A percentile compares a stretch with the other conserved stretches of the same genome.
phyloP scores from a whole-genome alignment of 805 yeast species.

The Kodamaea leandrae region DNA sequence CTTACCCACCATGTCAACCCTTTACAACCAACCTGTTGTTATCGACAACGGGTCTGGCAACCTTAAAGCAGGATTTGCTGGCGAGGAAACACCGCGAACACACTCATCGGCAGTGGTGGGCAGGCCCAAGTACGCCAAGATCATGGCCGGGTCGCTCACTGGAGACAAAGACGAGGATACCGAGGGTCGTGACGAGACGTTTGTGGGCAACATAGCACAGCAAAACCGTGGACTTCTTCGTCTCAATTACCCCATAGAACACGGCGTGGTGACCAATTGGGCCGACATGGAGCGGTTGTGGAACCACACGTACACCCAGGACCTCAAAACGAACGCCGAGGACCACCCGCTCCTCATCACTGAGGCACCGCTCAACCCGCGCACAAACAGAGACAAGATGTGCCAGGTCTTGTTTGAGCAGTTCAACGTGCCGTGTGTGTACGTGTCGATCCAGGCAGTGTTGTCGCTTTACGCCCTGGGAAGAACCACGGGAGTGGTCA shows the following conservation, averaged over 20 bases:
- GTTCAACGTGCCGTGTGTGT: conserved; percentile 74
- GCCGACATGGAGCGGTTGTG: conserved; percentile 80
- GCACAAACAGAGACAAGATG: conserved; percentile 54
- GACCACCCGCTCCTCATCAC: conserved; percentile 88
- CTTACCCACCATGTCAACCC: conserved; percentile 8
- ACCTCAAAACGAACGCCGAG: conserved; percentile 56
- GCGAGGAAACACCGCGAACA: conserved; percentile 76
- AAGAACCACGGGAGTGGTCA: conserved; percentile 82
- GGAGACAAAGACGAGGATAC: conserved; percentile 14
- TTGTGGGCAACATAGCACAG: conserved; percentile 76
- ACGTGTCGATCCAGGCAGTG: conserved; percentile 72
- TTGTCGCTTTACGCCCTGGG: conserved; percentile 85
- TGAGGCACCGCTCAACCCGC: conserved; percentile 84
- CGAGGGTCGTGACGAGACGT: conserved; percentile 49
- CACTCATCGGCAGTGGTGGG: conserved; percentile 70
- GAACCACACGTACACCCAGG: conserved; percentile 62
- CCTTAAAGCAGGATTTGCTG: conserved; percentile 89
- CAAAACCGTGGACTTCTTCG: conserved; percentile 72
- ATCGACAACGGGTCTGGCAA: conserved; percentile 72
- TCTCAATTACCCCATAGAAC: conserved; percentile 69
- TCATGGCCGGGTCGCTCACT: conserved; percentile 58
- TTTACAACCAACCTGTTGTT: conserved; percentile 47
- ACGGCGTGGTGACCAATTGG: conserved; percentile 83
- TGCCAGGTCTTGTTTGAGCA: conserved; percentile 70
- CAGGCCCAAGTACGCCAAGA: conserved; percentile 75